These are phyloP conservation scores for Globisporangium abappressorium DNA, from an alignment of 352 stramenopile species.

Conservation along the genomic window DNA sequence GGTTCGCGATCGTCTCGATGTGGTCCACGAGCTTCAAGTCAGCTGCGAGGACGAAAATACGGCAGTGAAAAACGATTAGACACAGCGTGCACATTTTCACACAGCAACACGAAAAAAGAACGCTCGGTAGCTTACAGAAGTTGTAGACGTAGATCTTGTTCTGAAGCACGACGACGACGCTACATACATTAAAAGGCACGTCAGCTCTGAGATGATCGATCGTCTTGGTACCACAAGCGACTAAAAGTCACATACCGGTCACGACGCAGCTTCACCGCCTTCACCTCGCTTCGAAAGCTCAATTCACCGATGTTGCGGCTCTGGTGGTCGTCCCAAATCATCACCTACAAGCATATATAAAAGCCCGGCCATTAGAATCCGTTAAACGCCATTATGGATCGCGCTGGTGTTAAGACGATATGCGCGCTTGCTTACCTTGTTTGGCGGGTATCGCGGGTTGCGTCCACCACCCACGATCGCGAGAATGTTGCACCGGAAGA, in stretches of 20 bases:
- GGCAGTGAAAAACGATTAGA: slow-evolving; percentile 12
- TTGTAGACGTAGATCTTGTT: slow-evolving; percentile 99
- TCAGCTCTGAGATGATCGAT: neutral
- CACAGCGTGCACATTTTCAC: neutral
- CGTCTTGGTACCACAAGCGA: neutral
- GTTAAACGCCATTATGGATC: neutral
- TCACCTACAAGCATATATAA: slow-evolving; percentile 68
- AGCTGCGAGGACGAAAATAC: slow-evolving; percentile 33
- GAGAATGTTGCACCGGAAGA: slow-evolving; percentile 99
- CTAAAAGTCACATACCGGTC: slow-evolving; percentile 64
- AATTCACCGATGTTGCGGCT: slow-evolving; percentile 97
- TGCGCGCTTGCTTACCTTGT: slow-evolving; percentile 78
- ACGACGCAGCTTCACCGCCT: slow-evolving; percentile 93
- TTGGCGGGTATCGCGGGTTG: slow-evolving; percentile 93
- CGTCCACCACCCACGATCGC: slow-evolving; percentile 90
- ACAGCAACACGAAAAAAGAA: neutral
- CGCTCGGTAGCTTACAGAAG: slow-evolving; percentile 68
- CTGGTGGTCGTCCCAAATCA: slow-evolving; percentile 99
- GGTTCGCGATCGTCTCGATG: slow-evolving; percentile 99
- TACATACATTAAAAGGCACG: slow-evolving; percentile 18
- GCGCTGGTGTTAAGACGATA: neutral
- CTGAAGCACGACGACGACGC: slow-evolving; percentile 95
- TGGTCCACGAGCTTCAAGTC: slow-evolving; percentile 97
- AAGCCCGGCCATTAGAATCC: neutral
- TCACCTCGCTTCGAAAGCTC: slow-evolving; percentile 96